These are phyloP conservation scores for Geoglossum cookeanum DNA, from an alignment of 2,329 filamentous ascomycete species.

Conservation along the genomic window DNA sequence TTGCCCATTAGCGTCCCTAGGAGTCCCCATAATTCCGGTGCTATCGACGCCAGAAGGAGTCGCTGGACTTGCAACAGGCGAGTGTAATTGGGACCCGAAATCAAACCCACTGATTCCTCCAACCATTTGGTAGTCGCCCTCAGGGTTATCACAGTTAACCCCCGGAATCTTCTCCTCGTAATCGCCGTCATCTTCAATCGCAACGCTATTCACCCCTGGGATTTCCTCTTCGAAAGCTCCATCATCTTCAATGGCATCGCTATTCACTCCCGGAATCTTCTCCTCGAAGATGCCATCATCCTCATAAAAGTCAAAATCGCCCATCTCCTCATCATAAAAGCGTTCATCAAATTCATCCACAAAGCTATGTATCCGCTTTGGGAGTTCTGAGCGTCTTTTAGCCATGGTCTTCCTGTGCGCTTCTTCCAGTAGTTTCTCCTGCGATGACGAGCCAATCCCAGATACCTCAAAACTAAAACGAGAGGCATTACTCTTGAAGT, in stretches of 20 bases:
- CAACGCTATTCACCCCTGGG: slow-evolving; percentile 31
- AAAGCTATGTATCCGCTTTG: slow-evolving; percentile 29
- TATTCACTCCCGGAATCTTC: slow-evolving; percentile 39
- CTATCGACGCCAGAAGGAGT: slow-evolving; percentile 22
- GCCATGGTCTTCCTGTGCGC: slow-evolving; percentile 46
- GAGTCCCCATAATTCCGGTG: slow-evolving; percentile 23
- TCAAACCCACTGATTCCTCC: slow-evolving; percentile 36
- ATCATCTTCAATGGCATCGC: slow-evolving; percentile 31
- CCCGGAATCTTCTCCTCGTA: slow-evolving; percentile 49
- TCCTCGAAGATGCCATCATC: slow-evolving; percentile 48
- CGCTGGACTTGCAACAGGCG: slow-evolving; percentile 4
- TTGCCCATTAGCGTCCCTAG: slow-evolving; percentile 34
- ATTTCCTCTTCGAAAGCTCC: slow-evolving; percentile 49
- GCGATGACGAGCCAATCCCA: slow-evolving; percentile 41
- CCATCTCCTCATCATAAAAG: slow-evolving; percentile 31
- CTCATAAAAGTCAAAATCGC: slow-evolving; percentile 45
- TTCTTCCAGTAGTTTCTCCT: slow-evolving; percentile 53
- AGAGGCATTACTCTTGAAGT: slow-evolving; percentile 60
- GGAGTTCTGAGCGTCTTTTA: slow-evolving; percentile 13
- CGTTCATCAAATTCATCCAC: slow-evolving; percentile 22
- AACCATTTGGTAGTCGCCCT: slow-evolving; percentile 30
- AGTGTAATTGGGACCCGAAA: slow-evolving; percentile 36
- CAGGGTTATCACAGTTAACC: slow-evolving; percentile 26
- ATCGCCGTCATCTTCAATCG: slow-evolving; percentile 38
- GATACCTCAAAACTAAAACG: slow-evolving; percentile 70